Percentiles rank a stretch among this genome's conserved stretches.
Conservation (phyloP, 106 monocot genomes). For the Allium fistulosum region DNA sequence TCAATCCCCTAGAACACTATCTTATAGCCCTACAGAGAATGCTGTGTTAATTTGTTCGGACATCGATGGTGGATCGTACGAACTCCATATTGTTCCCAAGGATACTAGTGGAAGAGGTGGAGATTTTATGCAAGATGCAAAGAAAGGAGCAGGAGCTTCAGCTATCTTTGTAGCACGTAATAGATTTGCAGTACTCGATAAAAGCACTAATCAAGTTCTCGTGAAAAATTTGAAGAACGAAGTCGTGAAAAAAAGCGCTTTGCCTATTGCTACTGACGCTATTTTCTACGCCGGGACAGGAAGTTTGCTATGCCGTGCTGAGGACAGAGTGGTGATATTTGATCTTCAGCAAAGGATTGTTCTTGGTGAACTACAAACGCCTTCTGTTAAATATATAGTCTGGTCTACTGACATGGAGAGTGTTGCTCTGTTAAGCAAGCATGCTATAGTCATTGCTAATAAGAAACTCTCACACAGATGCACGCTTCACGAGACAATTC, state of each 20-base stretch:
- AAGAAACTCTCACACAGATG: constrained; percentile 79
- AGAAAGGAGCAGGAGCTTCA: constrained; percentile 60
- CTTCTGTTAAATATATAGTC: constrained; percentile 68
- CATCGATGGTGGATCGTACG: constrained; percentile 80
- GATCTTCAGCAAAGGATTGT: constrained; percentile 78
- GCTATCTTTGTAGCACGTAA: constrained; percentile 84
- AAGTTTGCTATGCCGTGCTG: constrained; percentile 66
- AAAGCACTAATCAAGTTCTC: constrained; percentile 53
- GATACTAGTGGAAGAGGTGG: constrained; percentile 39
- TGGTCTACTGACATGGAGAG: constrained; percentile 92
- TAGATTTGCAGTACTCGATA: constrained; percentile 89
- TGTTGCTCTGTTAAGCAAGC: constrained; percentile 84
- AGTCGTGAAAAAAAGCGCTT: constrained; percentile 63
- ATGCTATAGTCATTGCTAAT: constrained; percentile 73
- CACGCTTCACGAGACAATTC: constrained; percentile 95
- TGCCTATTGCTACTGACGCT: constrained; percentile 67
- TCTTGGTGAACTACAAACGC: constrained; percentile 80
- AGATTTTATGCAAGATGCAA: constrained; percentile 67
- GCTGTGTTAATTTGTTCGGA: constrained; percentile 76
- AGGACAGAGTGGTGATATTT: constrained; percentile 71
- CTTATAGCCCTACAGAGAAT: constrained; percentile 85
- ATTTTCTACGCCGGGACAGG: constrained; percentile 93
- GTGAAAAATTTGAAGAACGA: constrained; percentile 89
- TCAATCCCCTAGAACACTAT: constrained; percentile 60
- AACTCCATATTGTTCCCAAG: constrained; percentile 66